Evolutionary conservation across 2,329 filamentous ascomycete species (phyloP).

Genomic region (Exophiala bonariae): DNA sequence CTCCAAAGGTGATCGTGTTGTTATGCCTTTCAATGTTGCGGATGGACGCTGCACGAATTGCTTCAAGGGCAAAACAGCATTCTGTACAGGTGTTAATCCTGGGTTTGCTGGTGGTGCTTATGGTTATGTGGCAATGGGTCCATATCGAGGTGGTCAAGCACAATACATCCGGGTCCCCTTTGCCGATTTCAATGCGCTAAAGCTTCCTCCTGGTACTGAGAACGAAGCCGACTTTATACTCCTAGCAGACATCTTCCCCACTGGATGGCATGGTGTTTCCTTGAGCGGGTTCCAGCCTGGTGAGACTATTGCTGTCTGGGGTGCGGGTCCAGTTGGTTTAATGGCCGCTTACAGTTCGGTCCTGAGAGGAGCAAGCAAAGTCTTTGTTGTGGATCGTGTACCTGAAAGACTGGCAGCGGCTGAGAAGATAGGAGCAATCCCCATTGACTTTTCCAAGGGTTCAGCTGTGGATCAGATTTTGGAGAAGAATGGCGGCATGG

Average conservation of each 20-base stretch:
- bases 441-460: slow-evolving; percentile 61
- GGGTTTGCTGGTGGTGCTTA: slow-evolving; percentile 62
- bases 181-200: slow-evolving; percentile 66
- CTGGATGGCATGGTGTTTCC: slow-evolving; percentile 39
- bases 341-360: slow-evolving; percentile 66
- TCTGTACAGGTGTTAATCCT: slow-evolving; percentile 64
- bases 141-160: slow-evolving; percentile 58
- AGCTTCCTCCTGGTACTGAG: slow-evolving; percentile 60
- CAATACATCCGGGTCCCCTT: slow-evolving; percentile 66
- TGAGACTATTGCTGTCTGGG: slow-evolving; percentile 63
- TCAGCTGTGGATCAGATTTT: slow-evolving; percentile 64
- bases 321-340: slow-evolving; percentile 63
- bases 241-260: slow-evolving; percentile 45
- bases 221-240: slow-evolving; percentile 62
- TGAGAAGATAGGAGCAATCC: slow-evolving; percentile 60
- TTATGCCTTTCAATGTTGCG: slow-evolving; percentile 66
- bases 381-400: slow-evolving; percentile 64
- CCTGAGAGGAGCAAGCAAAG: slow-evolving; percentile 59
- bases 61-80: slow-evolving; percentile 64
- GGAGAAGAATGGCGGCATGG: slow-evolving; percentile 58
- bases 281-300: slow-evolving; percentile 41
- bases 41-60: slow-evolving; percentile 65
- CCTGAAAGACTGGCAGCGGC: slow-evolving; percentile 59
- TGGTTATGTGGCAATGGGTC: slow-evolving; percentile 62
- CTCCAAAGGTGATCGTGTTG: slow-evolving; percentile 63